A percentile compares a stretch with the other conserved stretches of the same genome.
Conservation (phyloP, 1,139 yeast species). For the Neolecta irregularis region DNA sequence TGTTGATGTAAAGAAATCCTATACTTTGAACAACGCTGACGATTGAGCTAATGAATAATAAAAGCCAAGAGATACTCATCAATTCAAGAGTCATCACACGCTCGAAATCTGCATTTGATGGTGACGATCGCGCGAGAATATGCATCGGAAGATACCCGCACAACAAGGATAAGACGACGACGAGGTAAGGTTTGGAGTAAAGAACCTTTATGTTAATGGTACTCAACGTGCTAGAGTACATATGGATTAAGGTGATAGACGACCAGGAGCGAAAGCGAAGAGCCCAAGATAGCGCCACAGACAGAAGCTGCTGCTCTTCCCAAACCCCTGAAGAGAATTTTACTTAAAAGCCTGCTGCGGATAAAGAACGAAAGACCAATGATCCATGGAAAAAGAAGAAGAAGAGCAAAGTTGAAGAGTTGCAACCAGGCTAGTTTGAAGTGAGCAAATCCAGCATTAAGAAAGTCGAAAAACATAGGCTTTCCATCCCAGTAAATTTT, state of each 20-base stretch:
- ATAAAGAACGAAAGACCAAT: conserved; percentile 28
- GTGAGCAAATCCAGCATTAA: conserved; percentile 4
- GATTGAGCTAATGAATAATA: conserved; percentile 8
- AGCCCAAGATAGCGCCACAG: conserved; percentile 15
- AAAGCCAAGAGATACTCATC: conserved; percentile 9
- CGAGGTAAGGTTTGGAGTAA: conserved; percentile 16
- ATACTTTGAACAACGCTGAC: conserved; percentile 4
- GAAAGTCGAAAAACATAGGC: conserved; percentile 16
- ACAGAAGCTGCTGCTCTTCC: conserved; percentile 16
- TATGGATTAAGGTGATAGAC: conserved; percentile 13
- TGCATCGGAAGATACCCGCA: conserved; percentile 15
- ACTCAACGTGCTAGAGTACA: no score
- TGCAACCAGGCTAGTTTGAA: conserved; percentile 13
- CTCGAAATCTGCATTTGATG: conserved; percentile 7
- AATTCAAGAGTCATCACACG: conserved; percentile 11
- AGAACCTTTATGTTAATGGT: no score
- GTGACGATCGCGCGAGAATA: conserved; percentile 12
- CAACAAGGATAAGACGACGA: conserved; percentile 14
- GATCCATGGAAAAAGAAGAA: conserved; percentile 16
- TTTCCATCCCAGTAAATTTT: conserved; percentile 13
- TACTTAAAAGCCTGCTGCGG: conserved; percentile 24
- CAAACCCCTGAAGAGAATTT: conserved; percentile 16
- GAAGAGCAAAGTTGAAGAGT: conserved; percentile 15
- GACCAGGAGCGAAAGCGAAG: conserved; percentile 15
- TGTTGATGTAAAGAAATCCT: conserved; percentile 11